Evolutionary conservation across 2,329 filamentous ascomycete genomes (phyloP).

Genomic region (Acrodontium crateriforme): DNA sequence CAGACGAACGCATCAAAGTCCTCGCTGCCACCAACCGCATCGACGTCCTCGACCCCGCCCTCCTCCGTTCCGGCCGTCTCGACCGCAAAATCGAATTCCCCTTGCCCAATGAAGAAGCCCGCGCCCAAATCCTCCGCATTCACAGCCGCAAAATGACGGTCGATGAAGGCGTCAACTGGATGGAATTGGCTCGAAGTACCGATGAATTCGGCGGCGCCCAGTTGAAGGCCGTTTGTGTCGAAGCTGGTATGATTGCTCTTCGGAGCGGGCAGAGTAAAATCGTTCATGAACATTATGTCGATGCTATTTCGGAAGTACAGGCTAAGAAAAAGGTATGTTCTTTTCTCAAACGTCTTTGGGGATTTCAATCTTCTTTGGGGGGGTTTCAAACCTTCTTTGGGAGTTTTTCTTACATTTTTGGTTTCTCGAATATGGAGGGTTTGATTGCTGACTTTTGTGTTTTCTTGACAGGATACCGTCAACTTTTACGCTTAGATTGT

Average conservation of each 20-base stretch:
- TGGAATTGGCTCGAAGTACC: slow-evolving; percentile 85
- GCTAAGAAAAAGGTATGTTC: slow-evolving; percentile 68
- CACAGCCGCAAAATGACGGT: slow-evolving; percentile 98
- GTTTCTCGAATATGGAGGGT: background rate
- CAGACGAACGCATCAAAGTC: slow-evolving; percentile 87
- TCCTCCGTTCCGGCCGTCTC: slow-evolving; percentile 87
- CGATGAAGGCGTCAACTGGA: slow-evolving; percentile 86
- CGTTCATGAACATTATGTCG: slow-evolving; percentile 94
- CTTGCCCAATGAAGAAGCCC: slow-evolving; percentile 90
- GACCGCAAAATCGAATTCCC: slow-evolving; percentile 99
- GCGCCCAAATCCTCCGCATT: slow-evolving; percentile 92
- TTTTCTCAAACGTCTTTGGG: background rate
- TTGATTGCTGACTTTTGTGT: slow-evolving; percentile 4
- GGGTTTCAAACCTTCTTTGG: too few relatives aligned
- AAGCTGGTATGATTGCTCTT: slow-evolving; percentile 97
- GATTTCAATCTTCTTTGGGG: too few relatives aligned
- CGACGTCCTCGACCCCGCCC: slow-evolving; percentile 88
- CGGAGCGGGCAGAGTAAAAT: slow-evolving; percentile 92
- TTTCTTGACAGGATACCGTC: slow-evolving; percentile 22
- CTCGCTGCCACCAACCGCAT: slow-evolving; percentile 99
- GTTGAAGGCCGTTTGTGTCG: slow-evolving; percentile 95
- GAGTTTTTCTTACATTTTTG: too few relatives aligned
- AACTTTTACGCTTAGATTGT: slow-evolving; percentile 24
- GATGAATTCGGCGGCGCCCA: slow-evolving; percentile 97
- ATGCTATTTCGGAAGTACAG: slow-evolving; percentile 93